Evolutionary conservation across 208 protist genomes (phyloP).

Genomic region (Acanthamoeba culbertsoni): DNA sequence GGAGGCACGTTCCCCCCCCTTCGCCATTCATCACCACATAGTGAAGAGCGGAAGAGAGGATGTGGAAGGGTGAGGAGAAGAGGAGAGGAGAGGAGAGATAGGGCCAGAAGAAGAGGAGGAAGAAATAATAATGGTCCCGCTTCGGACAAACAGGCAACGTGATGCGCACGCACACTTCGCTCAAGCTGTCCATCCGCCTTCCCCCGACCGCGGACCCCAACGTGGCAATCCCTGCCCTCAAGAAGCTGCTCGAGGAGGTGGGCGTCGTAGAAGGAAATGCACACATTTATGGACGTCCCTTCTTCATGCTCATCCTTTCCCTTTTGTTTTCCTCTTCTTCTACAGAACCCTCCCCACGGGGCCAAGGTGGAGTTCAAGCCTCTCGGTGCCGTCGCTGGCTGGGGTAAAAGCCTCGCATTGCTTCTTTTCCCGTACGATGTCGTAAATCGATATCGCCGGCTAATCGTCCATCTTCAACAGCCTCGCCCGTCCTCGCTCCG

Average conservation of each 20-base stretch:
- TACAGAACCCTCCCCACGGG: neutral
- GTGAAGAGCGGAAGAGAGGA: no score
- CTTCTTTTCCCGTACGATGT: constrained; percentile 79
- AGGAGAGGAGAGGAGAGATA: no score
- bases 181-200: constrained; percentile 92
- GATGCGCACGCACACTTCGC: constrained; percentile 86
- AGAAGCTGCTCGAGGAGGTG: constrained; percentile 62
- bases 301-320: no score
- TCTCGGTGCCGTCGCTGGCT: neutral
- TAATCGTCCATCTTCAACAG: neutral
- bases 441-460: constrained; percentile 79
- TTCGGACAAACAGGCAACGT: constrained; percentile 87
- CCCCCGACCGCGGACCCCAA: constrained; percentile 87
- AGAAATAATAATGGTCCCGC: no score
- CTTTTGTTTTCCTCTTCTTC: constrained; percentile 82
- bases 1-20: constrained; percentile 78
- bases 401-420: neutral
- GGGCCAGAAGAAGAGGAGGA: no score
- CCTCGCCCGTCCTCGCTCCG: neutral
- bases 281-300: no score
- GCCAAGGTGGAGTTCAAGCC: neutral
- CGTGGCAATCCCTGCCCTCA: constrained; percentile 76
- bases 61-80: no score
- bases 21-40: neutral
- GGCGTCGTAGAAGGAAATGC: no score